A percentile compares a stretch with the other conserved stretches of the same genome.
Evolutionary conservation across 2,329 filamentous ascomycete genomes (phyloP).

Genomic region (Alternaria ventricosa): DNA sequence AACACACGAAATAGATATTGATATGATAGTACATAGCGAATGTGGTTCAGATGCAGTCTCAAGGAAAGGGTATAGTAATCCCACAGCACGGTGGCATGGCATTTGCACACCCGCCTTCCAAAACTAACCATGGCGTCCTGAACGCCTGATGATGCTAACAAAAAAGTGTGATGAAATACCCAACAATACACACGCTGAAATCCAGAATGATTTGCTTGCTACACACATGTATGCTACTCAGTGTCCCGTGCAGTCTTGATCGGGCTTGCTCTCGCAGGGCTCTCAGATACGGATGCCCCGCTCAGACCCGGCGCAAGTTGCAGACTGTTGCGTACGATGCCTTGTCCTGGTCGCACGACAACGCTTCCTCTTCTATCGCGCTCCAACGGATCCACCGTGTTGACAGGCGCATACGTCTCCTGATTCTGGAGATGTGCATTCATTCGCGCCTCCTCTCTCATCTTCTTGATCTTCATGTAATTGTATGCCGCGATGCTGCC

Average conservation of each 20-base stretch:
- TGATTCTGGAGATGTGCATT: constrained; percentile 52
- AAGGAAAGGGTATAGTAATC: constrained; percentile 1
- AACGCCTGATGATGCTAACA: constrained; percentile 23
- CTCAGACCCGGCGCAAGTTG: constrained; percentile 41
- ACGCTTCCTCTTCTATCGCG: constrained; percentile 24
- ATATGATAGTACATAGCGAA: constrained; percentile 12
- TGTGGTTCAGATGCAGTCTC: constrained; percentile 2
- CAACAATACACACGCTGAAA: constrained; percentile 5
- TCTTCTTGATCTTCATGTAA: constrained; percentile 89
- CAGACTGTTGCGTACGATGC: constrained; percentile 46
- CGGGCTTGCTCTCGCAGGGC: constrained; percentile 46
- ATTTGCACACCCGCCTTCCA: not conserved
- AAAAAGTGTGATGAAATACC: not conserved
- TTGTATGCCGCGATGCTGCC: constrained; percentile 88
- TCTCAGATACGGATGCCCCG: constrained; percentile 26
- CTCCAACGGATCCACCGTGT: constrained; percentile 38
- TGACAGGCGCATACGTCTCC: constrained; percentile 48
- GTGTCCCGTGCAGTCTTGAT: constrained; percentile 55
- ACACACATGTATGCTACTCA: constrained; percentile 36
- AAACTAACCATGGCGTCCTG: not conserved
- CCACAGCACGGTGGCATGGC: not conserved
- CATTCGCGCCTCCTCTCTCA: constrained; percentile 75
- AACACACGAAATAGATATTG: constrained; percentile 2
- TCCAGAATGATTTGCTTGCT: not conserved
- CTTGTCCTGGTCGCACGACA: constrained; percentile 27